Evolutionary conservation across 2,329 filamentous ascomycete genomes (phyloP).

Genomic region (Aspergillus sp.): DNA sequence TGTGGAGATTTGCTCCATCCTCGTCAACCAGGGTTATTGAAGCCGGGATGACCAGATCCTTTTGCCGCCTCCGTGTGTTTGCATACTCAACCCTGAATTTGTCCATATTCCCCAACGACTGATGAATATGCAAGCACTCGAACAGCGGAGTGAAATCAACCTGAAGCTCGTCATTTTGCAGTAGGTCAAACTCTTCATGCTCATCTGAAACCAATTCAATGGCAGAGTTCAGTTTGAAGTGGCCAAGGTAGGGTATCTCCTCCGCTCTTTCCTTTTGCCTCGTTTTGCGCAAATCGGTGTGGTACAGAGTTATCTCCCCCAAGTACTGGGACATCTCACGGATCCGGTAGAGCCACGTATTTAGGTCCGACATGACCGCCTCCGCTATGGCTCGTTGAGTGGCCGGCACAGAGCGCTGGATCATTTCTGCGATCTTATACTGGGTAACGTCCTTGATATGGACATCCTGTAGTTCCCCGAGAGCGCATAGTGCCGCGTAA

Average conservation of each 20-base stretch:
- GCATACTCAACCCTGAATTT: constrained; percentile 87
- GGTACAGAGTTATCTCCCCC: constrained; percentile 92
- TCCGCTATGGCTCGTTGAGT: constrained; percentile 91
- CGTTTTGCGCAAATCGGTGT: constrained; percentile 77
- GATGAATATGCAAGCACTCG: constrained; percentile 92
- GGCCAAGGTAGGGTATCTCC: constrained; percentile 61
- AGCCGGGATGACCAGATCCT: constrained; percentile 74
- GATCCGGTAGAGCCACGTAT: constrained; percentile 92
- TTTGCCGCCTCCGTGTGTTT: constrained; percentile 81
- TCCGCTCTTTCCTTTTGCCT: constrained; percentile 77
- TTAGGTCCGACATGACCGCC: constrained; percentile 91
- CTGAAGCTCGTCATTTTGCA: constrained; percentile 90
- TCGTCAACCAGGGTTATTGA: constrained; percentile 70
- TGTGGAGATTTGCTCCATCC: constrained; percentile 78
- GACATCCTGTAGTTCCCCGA: constrained; percentile 94
- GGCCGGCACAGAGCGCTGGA: constrained; percentile 87
- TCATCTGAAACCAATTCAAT: constrained; percentile 95
- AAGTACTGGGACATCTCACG: constrained; percentile 93
- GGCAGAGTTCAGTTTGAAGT: constrained; percentile 88
- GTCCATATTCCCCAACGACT: constrained; percentile 84
- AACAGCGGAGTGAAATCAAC: constrained; percentile 92
- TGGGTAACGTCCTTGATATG: constrained; percentile 90
- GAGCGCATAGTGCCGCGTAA: constrained; percentile 83
- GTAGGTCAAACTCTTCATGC: constrained; percentile 85
- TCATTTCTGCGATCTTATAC: constrained; percentile 89